Evolutionary conservation across 2,329 filamentous ascomycete genomes (phyloP).

Genomic region (Cytospora leucostoma): DNA sequence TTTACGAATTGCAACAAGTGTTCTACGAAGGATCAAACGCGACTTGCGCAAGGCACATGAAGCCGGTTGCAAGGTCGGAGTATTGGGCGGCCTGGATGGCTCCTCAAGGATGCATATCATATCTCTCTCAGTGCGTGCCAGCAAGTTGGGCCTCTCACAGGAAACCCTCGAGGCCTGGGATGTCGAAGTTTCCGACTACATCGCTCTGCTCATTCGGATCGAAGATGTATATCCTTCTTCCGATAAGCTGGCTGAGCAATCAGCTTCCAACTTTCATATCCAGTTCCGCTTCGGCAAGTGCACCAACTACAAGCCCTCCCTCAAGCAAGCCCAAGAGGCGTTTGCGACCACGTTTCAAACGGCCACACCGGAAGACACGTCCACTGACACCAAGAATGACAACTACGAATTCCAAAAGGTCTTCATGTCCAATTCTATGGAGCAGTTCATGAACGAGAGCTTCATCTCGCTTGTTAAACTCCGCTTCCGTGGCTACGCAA

Average conservation of each 20-base stretch:
- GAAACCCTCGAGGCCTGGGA: conserved; percentile 80
- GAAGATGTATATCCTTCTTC: conserved; percentile 61
- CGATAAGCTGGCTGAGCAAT: conserved; percentile 51
- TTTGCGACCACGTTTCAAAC: conserved; percentile 33
- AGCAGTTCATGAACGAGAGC: conserved; percentile 65
- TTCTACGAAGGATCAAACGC: conserved; percentile 46
- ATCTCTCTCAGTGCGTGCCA: conserved; percentile 68
- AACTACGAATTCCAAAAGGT: conserved; percentile 50
- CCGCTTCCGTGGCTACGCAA: conserved; percentile 51
- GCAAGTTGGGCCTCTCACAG: conserved; percentile 70
- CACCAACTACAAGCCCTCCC: conserved; percentile 69
- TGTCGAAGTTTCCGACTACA: conserved; percentile 64
- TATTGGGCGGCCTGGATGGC: conserved; percentile 52
- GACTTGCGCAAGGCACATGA: conserved; percentile 64
- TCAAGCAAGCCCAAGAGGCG: conserved; percentile 41
- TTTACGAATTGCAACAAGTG: conserved; percentile 24
- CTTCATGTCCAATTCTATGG: conserved; percentile 73
- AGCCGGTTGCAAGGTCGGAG: conserved; percentile 71
- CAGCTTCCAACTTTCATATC: conserved; percentile 42
- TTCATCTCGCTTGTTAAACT: conserved; percentile 65
- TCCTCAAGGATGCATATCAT: conserved; percentile 51
- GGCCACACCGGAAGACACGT: too few relatives aligned
- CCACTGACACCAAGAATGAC: background rate
- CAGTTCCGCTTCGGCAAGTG: conserved; percentile 71
- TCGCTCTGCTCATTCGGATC: conserved; percentile 73